These are phyloP conservation scores for Brassica nigra DNA, from an alignment of 345 rosid species.

Conservation along the genomic window DNA sequence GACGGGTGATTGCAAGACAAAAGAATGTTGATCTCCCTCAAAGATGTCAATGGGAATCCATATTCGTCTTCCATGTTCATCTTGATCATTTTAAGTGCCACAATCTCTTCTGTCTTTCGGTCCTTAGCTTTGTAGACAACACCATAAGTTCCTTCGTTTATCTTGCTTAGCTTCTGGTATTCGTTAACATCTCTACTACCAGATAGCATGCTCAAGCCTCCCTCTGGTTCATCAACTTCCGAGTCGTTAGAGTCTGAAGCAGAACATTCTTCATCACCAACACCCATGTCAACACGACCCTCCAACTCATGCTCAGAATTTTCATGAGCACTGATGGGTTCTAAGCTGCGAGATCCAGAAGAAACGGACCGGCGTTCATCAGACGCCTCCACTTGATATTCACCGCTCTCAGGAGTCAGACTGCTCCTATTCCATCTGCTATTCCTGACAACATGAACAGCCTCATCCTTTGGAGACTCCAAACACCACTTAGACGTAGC, in stretches of 20 bases:
- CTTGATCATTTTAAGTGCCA: conserved; percentile 86
- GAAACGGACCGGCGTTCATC: conserved; percentile 33
- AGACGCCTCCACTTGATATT: conserved; percentile 30
- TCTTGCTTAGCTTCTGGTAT: conserved; percentile 70
- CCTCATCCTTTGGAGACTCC: conserved; percentile 41
- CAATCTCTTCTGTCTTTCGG: conserved; percentile 66
- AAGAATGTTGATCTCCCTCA: conserved; percentile 89
- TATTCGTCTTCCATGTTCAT: conserved; percentile 67
- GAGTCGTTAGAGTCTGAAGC: conserved; percentile 21
- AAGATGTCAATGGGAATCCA: conserved; percentile 79
- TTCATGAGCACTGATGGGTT: conserved; percentile 32
- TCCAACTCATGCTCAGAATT: conserved; percentile 35
- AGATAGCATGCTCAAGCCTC: conserved; percentile 57
- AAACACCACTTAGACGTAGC: conserved; percentile 70
- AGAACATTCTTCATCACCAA: conserved; percentile 28
- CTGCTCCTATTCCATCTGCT: conserved; percentile 30
- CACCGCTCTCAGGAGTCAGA: conserved; percentile 55
- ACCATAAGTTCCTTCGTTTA: conserved; percentile 92
- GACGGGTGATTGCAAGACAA: conserved; percentile 69
- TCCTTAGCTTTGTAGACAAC: conserved; percentile 82
- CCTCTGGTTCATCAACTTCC: conserved; percentile 43
- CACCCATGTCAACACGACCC: conserved; percentile 36
- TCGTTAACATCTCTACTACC: conserved; percentile 73
- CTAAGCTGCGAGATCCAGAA: conserved; percentile 32
- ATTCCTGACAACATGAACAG: conserved; percentile 19